phyloP scores from a whole-genome alignment of 2,329 filamentous ascomycete genomes.

The Sclerotinia nivalis region DNA sequence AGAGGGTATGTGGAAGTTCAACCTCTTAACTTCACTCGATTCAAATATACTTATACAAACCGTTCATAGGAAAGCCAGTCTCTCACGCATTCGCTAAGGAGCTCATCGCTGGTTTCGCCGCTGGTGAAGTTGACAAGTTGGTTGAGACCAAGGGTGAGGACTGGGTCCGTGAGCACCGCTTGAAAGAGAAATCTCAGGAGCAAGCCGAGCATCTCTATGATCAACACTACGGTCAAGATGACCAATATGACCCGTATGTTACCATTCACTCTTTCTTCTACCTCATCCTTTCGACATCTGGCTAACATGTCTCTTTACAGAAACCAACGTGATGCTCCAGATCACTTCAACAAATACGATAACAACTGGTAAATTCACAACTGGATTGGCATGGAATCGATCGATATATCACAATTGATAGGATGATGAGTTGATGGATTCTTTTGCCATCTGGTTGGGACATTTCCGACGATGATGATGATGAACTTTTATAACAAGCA shows the following conservation, averaged over 20 bases:
- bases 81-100: constrained; percentile 78
- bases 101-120: constrained; percentile 69
- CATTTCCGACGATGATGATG: neutral
- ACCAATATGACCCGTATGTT: constrained; percentile 59
- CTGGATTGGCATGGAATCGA: constrained; percentile 1
- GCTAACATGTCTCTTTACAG: constrained; percentile 24
- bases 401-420: neutral
- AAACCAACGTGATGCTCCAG: constrained; percentile 40
- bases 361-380: constrained; percentile 14
- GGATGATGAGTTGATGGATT: neutral
- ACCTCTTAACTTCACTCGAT: neutral
- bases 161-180: constrained; percentile 44
- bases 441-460: neutral
- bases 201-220: constrained; percentile 63
- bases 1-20: constrained; percentile 53
- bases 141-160: constrained; percentile 70
- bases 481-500: constrained; percentile 8
- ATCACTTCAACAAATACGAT: constrained; percentile 34
- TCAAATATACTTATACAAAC: neutral
- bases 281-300: neutral
- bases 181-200: constrained; percentile 58
- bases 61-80: constrained; percentile 62
- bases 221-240: constrained; percentile 57
- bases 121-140: constrained; percentile 74
- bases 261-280: neutral